A percentile compares a stretch with the other conserved stretches of the same genome.
Evolutionary conservation across 345 rosid genomes (phyloP).

Genomic region (Populus ilicifolia): DNA sequence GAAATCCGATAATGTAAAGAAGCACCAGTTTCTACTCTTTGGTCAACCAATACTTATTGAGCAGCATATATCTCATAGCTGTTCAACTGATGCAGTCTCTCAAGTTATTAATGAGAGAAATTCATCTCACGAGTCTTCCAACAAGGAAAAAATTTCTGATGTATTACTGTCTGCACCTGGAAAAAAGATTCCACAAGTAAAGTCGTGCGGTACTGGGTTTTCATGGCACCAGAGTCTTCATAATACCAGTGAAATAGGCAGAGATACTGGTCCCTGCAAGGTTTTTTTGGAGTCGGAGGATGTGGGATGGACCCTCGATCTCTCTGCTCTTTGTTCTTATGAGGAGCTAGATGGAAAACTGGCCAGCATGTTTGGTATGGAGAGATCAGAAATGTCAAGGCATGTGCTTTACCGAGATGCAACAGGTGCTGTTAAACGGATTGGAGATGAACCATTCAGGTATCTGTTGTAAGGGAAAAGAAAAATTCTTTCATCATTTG

Average conservation of each 20-base stretch:
- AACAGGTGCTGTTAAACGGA: conserved; percentile 50
- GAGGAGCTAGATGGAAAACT: conserved; percentile 67
- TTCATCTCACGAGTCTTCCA: conserved; percentile 22
- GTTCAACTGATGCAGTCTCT: conserved; percentile 39
- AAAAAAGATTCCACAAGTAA: conserved; percentile 32
- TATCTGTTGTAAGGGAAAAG: conserved; percentile 10
- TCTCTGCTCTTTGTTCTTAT: conserved; percentile 64
- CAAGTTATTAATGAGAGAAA: conserved; percentile 29
- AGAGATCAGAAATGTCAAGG: conserved; percentile 50
- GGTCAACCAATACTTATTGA: conserved; percentile 81
- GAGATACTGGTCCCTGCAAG: conserved; percentile 77
- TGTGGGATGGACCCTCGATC: conserved; percentile 81
- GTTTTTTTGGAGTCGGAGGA: conserved; percentile 91
- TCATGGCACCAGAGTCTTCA: conserved; percentile 45
- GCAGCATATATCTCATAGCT: conserved; percentile 50
- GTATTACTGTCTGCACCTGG: conserved; percentile 26
- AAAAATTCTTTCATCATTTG: not conserved
- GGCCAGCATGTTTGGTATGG: conserved; percentile 71
- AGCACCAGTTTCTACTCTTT: conserved; percentile 70
- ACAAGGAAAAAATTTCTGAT: conserved; percentile 29
- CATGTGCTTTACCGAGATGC: conserved; percentile 69
- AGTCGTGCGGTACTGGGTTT: conserved; percentile 31
- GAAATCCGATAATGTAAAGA: conserved; percentile 51
- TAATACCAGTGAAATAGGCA: conserved; percentile 26
- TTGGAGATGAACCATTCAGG: conserved; percentile 92